These are phyloP conservation scores for Suillus spraguei DNA, from an alignment of 768 basidiomycete genomes.

Conservation along the genomic window DNA sequence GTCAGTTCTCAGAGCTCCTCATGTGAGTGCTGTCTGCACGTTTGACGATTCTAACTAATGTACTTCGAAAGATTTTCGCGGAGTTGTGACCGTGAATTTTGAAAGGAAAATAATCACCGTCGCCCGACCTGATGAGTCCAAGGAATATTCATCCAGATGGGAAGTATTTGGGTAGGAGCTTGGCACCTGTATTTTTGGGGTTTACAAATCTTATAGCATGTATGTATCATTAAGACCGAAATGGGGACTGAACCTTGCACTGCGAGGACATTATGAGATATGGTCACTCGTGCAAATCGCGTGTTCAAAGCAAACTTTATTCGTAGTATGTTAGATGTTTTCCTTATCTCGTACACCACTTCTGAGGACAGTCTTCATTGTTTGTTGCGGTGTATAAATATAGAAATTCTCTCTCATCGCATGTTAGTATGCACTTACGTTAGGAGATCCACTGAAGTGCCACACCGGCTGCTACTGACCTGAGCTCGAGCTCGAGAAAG, in stretches of 20 bases:
- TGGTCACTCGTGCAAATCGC: not conserved
- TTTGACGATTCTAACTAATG: not conserved
- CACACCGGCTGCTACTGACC: not conserved
- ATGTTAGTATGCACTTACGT: not conserved
- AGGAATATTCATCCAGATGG: not conserved
- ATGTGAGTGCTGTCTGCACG: not conserved
- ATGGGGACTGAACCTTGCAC: not conserved
- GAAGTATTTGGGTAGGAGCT: not conserved
- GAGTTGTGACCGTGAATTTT: slow-evolving; percentile 8
- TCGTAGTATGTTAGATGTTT: no score
- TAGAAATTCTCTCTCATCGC: not conserved
- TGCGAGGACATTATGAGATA: not conserved
- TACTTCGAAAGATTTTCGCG: slow-evolving; percentile 13
- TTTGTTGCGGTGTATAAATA: no score
- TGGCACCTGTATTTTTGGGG: not conserved
- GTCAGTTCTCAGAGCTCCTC: slow-evolving; percentile 12
- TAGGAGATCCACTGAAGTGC: not conserved
- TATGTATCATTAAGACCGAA: not conserved
- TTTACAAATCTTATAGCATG: not conserved
- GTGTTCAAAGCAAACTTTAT: not conserved
- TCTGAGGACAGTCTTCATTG: no score
- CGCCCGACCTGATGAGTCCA: not conserved
- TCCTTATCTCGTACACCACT: no score
- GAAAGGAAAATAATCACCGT: not conserved
- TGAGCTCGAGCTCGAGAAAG: not conserved